These are phyloP conservation scores for Microbotryum saponariae DNA, from an alignment of 1,284 basidiomycete species.

Conservation along the genomic window DNA sequence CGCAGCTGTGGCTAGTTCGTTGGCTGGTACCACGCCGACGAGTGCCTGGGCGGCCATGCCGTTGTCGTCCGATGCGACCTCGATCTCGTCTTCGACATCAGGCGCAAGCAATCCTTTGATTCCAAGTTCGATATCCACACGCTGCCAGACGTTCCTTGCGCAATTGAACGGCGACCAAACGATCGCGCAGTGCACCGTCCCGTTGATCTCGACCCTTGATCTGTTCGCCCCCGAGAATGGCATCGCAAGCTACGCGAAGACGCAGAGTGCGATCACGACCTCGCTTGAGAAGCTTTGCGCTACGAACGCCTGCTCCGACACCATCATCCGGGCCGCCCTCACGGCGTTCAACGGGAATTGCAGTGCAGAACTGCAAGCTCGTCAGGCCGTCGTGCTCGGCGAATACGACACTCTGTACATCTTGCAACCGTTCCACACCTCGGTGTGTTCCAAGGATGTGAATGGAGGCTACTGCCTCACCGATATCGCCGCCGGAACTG, in stretches of 20 bases:
- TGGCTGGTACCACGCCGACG: too few relatives aligned
- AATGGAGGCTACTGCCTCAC: conserved; percentile 50
- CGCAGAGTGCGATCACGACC: conserved; percentile 42
- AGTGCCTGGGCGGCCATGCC: background rate
- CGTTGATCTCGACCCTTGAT: conserved; percentile 58
- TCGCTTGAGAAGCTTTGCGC: conserved; percentile 58
- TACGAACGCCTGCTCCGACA: conserved; percentile 52
- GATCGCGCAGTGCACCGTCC: conserved; percentile 55
- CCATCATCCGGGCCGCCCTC: conserved; percentile 55
- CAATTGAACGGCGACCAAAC: conserved; percentile 55
- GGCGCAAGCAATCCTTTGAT: conserved; percentile 50
- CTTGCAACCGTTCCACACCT: conserved; percentile 55
- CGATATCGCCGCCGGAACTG: conserved; percentile 16
- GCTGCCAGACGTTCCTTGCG: conserved; percentile 57
- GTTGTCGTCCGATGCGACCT: background rate
- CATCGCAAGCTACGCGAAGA: background rate
- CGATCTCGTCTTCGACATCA: background rate
- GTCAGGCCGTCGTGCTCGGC: conserved; percentile 38
- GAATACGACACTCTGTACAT: conserved; percentile 73
- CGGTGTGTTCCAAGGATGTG: conserved; percentile 64
- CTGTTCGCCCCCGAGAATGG: conserved; percentile 47
- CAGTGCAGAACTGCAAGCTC: conserved; percentile 56
- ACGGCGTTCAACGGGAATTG: conserved; percentile 63
- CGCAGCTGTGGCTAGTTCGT: too few relatives aligned
- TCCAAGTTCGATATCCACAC: conserved; percentile 54